Evolutionary conservation across 768 basidiomycete species (phyloP).

Genomic region (Sporobolomyces roseus): DNA sequence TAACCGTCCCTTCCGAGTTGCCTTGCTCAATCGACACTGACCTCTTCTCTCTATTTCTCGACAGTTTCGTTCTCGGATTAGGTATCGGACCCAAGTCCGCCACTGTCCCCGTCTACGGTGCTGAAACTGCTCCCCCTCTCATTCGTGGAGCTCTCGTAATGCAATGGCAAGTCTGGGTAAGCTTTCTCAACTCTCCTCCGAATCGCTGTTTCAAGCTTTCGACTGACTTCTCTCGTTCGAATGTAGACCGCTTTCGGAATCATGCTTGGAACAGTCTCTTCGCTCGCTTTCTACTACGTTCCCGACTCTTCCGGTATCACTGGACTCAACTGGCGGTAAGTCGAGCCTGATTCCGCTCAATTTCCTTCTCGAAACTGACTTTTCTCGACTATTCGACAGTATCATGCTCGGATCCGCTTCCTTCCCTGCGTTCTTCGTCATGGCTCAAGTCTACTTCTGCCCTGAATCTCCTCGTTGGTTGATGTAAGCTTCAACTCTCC

Average conservation of each 20-base stretch:
- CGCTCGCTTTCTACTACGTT: conserved; percentile 24
- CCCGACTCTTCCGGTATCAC: conserved; percentile 21
- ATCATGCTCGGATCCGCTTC: conserved; percentile 45
- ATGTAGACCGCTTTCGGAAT: conserved; percentile 49
- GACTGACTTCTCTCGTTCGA: background rate
- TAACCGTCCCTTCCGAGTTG: background rate
- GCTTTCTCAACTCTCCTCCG: background rate
- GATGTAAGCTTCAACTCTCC: conserved; percentile 37
- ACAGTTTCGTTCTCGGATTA: conserved; percentile 31
- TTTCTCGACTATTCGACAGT: conserved; percentile 38
- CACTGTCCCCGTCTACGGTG: conserved; percentile 65
- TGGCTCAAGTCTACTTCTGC: conserved; percentile 56
- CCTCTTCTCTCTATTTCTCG: background rate
- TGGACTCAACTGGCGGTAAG: conserved; percentile 48
- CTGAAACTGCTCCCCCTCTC: conserved; percentile 71
- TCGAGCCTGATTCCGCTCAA: background rate
- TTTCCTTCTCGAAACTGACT: background rate
- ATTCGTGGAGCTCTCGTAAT: conserved; percentile 68
- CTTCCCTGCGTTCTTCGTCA: conserved; percentile 46
- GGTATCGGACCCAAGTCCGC: conserved; percentile 40
- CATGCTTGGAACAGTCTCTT: conserved; percentile 36
- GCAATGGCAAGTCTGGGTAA: conserved; percentile 64
- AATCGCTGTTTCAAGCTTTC: background rate
- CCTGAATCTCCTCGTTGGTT: conserved; percentile 54
- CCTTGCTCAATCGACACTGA: background rate